Evolutionary conservation across 495 filamentous ascomycete genomes (phyloP), one percentile per base, ranked within the genome.

Genomic region (Hypoxylon intermedium): DNA sequence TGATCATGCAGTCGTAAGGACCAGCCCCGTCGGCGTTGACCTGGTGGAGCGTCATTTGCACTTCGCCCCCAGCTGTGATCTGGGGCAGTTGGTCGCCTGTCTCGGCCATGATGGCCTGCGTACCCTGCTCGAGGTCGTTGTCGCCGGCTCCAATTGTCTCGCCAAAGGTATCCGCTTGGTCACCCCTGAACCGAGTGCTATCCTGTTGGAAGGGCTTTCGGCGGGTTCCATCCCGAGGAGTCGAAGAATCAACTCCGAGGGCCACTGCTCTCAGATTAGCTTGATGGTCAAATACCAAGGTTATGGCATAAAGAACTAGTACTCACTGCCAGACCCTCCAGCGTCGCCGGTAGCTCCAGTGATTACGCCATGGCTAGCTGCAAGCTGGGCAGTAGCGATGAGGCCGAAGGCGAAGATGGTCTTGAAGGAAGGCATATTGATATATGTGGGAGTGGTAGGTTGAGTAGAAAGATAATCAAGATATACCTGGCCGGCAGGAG

Each of bases 191-290:
- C 12, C 82, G 77, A 36, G 81, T 83, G 44, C 65, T 71, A 55
- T 83, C 81, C 34, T 80, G 79, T 59, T 83, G 81, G 72, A 83
- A 83, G 5, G 81, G 81, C 6, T 60, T 62, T 23, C 81, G 77
- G 2, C 71, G 57, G n/a, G 80, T 82, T 26, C 81, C 81, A 49
- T 81, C 78, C 13, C 81, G 80, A 11, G 81, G 81, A 4, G 81
- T 83, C 48, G 60, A 62, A 40, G 74, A 70, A 62, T 82, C 74
- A 58, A 83, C 72, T 49, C 75, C 74, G 1, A 78, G 70, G n/a
- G 70, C 72, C 68, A 75, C 67, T 69, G 9, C 30, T 37, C 1
- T 3, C 6, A 40, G n/a, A 43, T 34, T 58, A 45, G 53, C 16
- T 55, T 20, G 21, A 15, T 31, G 7, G 9, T 24, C 6, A 18